Base-by-base conservation (phyloP, 177 flowering plant species). In the Vitis hybrid region DNA sequence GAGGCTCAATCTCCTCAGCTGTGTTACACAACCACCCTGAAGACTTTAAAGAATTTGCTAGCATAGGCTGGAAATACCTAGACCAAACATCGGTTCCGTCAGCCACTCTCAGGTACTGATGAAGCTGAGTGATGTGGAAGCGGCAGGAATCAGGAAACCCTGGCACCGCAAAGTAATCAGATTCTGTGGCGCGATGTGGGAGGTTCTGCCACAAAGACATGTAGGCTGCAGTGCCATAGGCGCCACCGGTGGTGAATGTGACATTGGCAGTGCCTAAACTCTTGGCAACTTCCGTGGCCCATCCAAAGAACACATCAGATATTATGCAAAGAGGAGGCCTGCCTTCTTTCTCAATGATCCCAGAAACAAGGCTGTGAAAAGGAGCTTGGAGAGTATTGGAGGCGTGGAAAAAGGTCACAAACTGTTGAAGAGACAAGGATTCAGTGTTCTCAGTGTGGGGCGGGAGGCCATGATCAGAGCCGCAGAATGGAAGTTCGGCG, bases 381-480 rank as follows among this genome's bases (percentile, higher is more conserved):
- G 89, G 80, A 4, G 74, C 62, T 67, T 80, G 53, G 31, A 87
- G 86, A 5, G 84, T 6, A 1, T 49, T 1, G 0, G 86, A 65
- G 12, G 88, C 70, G 10, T 70, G 65, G 55, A 73, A 65, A 52
- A 87, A 74, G 10, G 20, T 29, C 10, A 63, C 34, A 18, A 82
- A 15, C 13, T 67, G 71, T n/a, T 65, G 18, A 0, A 70, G 65
- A 1, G 87, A 73, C 18, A 89, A 49, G 64, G 61, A 71, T 45
- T 85, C 85, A 1, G 92, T 82, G 86, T 77, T 86, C 63, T 85
- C 90, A 1, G 78, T 69, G 63, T 82, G 59, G 0, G 87, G 86
- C 1, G 92, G 90, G 7, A 89, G 73, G 49, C 76, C 78, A 12
- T 80, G 81, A 12, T 82, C 80, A 14, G 75, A 0, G 70, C 81